Conservation (phyloP, 208 protist genomes). For the Leishmania braziliensis region DNA sequence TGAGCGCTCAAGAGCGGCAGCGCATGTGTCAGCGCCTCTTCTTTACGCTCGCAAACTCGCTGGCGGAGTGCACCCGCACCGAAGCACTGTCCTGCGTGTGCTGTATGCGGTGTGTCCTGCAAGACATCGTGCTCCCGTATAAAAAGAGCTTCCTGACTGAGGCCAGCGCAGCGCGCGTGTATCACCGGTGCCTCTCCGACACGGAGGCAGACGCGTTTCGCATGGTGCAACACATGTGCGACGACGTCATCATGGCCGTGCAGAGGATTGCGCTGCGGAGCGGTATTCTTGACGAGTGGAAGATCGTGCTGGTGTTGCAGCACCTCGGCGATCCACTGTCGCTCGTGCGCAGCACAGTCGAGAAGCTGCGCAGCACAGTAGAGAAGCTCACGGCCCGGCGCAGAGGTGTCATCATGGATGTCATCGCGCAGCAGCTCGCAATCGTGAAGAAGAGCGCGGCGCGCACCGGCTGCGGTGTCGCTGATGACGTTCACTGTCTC, state of each 20-base stretch:
- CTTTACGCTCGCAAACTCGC: conserved; percentile 30
- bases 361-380: conserved; percentile 22
- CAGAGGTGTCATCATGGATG: conserved; percentile 1
- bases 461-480: background rate
- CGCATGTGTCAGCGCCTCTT: conserved; percentile 35
- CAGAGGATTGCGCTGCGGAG: conserved; percentile 26
- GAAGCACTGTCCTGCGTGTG: conserved; percentile 28
- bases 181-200: conserved; percentile 23
- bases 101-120: conserved; percentile 43
- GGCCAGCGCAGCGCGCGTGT: conserved; percentile 11
- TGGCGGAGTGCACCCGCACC: conserved; percentile 32
- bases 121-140: conserved; percentile 55
- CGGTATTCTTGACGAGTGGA: conserved; percentile 45
- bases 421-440: conserved; percentile 8
- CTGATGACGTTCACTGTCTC: conserved; percentile 26
- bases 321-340: conserved; percentile 21
- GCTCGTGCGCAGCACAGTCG: conserved; percentile 37
- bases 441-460: conserved; percentile 16
- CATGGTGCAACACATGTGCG: conserved; percentile 43
- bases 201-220: conserved; percentile 45
- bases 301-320: conserved; percentile 32
- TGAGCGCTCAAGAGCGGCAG: conserved; percentile 24
- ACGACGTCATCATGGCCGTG: conserved; percentile 39
- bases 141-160: conserved; percentile 39
- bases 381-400: conserved; percentile 5